A percentile compares a stretch with the other conserved stretches of the same genome.
Evolutionary conservation across 805 yeast species (phyloP).

Genomic region (Pichia californica): DNA sequence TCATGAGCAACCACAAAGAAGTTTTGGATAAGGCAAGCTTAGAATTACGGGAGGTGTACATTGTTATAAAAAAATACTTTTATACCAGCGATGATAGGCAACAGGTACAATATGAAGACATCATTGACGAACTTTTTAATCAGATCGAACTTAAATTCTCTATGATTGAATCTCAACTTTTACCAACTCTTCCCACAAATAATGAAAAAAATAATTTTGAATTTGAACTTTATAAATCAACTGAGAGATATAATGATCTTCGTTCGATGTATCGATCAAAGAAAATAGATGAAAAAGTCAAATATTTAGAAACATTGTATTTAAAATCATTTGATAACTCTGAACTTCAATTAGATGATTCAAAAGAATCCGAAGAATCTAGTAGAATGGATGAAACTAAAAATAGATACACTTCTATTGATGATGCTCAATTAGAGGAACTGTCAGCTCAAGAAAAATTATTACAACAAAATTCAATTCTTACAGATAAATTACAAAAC

Average conservation of each 20-base stretch:
- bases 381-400: background rate
- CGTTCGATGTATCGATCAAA: conserved; percentile 24
- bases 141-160: conserved; percentile 14
- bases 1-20: too few species aligned
- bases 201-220: conserved; percentile 4
- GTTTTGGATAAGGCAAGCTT: too few species aligned
- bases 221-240: conserved; percentile 14
- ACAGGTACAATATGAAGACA: conserved; percentile 2
- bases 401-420: conserved; percentile 14
- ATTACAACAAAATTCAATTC: conserved; percentile 38
- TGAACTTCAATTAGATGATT: conserved; percentile 1
- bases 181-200: conserved; percentile 7
- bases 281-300: conserved; percentile 20
- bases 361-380: background rate
- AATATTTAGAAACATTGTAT: conserved; percentile 13
- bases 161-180: conserved; percentile 10
- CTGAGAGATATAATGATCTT: conserved; percentile 22
- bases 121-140: conserved; percentile 18
- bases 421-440: conserved; percentile 23
- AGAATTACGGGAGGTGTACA: background rate
- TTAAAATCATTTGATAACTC: conserved; percentile 10
- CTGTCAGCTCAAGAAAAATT: conserved; percentile 35
- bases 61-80: background rate
- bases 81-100: background rate
- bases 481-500: conserved; percentile 41